Evolutionary conservation across 2,329 filamentous ascomycete genomes (phyloP).

Genomic region (Penicillium sp.): DNA sequence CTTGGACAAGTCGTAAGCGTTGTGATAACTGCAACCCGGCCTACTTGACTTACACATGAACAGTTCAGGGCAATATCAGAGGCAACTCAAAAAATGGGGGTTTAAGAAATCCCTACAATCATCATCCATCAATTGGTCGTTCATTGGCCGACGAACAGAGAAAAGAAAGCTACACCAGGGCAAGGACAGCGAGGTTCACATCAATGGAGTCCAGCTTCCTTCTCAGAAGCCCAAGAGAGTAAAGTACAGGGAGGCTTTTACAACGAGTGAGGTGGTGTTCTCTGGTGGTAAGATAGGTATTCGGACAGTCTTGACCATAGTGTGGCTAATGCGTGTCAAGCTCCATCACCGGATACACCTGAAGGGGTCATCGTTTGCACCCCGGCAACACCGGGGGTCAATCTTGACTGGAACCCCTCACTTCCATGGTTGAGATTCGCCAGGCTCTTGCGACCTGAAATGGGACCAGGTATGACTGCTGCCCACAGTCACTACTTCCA

Average conservation of each 20-base stretch:
- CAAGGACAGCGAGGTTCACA: conserved; percentile 18
- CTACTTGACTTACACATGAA: neutral
- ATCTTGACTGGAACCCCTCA: conserved; percentile 12
- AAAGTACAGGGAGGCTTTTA: conserved; percentile 5
- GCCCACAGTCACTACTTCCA: conserved; percentile 7
- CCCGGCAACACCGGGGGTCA: conserved; percentile 14
- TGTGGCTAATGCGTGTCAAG: conserved; percentile 1
- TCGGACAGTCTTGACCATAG: neutral
- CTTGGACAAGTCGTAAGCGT: conserved; percentile 14
- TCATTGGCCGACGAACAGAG: conserved; percentile 10
- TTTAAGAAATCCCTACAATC: neutral
- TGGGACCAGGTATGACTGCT: conserved; percentile 8
- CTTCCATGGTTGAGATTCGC: conserved; percentile 20
- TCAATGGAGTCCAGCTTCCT: conserved; percentile 13
- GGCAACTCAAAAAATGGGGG: conserved; percentile 8
- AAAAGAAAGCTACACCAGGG: conserved; percentile 16
- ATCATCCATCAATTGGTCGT: conserved; percentile 5
- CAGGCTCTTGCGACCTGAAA: conserved; percentile 8
- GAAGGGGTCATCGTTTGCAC: conserved; percentile 19
- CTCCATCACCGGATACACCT: conserved; percentile 13
- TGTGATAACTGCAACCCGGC: neutral
- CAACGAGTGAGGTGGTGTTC: neutral
- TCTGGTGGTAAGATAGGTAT: conserved; percentile 1
- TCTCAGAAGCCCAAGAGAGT: conserved; percentile 8
- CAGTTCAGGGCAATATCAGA: conserved; percentile 4